phyloP scores from a whole-genome alignment of 768 basidiomycete species.

The Mycena albidolilacea region DNA sequence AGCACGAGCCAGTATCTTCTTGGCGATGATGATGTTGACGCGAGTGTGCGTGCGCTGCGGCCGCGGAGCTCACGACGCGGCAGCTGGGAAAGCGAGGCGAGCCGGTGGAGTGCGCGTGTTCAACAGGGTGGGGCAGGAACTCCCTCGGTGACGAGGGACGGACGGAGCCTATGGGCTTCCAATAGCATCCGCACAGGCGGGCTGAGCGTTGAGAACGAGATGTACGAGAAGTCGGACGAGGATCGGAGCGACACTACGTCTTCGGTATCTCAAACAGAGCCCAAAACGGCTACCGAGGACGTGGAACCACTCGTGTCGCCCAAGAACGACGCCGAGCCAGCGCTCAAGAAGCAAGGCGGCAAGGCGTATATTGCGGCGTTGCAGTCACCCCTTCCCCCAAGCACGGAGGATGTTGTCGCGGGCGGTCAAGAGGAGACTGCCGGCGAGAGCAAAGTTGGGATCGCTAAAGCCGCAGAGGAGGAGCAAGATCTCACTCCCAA shows the following conservation, averaged over 20 bases:
- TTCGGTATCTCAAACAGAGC: slow-evolving; percentile 14
- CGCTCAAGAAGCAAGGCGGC: slow-evolving; percentile 28
- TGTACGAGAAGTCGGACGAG: slow-evolving; percentile 48
- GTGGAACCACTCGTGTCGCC: slow-evolving; percentile 15
- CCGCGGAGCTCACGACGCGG: slow-evolving; percentile 89
- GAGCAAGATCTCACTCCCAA: slow-evolving; percentile 31
- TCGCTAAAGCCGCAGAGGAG: neutral
- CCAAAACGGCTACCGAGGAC: slow-evolving; percentile 20
- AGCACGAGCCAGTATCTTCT: slow-evolving; percentile 78
- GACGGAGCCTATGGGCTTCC: slow-evolving; percentile 69
- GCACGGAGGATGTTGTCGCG: slow-evolving; percentile 31
- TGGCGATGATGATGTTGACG: slow-evolving; percentile 85
- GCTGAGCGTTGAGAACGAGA: slow-evolving; percentile 63
- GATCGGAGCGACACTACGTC: slow-evolving; percentile 31
- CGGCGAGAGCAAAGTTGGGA: neutral
- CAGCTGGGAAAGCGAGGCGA: slow-evolving; percentile 94
- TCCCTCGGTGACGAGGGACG: slow-evolving; percentile 63
- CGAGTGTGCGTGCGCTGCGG: slow-evolving; percentile 91
- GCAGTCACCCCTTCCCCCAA: slow-evolving; percentile 35
- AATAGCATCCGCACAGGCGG: slow-evolving; percentile 74
- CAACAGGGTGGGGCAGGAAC: slow-evolving; percentile 61
- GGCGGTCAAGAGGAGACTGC: neutral
- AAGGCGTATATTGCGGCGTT: slow-evolving; percentile 33
- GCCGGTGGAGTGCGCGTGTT: slow-evolving; percentile 87
- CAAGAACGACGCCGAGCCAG: slow-evolving; percentile 15